These are phyloP conservation scores for Usnea hakonensis DNA, from an alignment of 495 filamentous ascomycete species.

Conservation along the genomic window DNA sequence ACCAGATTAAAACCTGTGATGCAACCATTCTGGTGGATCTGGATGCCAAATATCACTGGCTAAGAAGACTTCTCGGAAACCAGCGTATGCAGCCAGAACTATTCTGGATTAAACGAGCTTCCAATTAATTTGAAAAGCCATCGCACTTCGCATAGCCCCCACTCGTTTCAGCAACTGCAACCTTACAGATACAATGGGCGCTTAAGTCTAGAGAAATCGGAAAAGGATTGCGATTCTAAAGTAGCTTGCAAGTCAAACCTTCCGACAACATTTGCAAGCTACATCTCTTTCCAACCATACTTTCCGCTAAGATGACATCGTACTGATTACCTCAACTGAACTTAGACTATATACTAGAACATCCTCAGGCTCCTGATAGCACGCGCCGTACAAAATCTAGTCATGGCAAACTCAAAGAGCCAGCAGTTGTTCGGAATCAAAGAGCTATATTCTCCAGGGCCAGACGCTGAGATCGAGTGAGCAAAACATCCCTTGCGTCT, in stretches of 20 bases:
- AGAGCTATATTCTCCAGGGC: conserved; percentile 5
- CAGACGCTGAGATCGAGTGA: conserved; percentile 3
- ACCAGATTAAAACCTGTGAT: background rate
- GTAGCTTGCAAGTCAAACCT: too few species aligned
- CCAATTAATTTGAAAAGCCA: background rate
- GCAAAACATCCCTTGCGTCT: background rate
- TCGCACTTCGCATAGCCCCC: background rate
- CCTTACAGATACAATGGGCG: background rate
- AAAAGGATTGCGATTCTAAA: too few species aligned
- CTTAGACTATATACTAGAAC: background rate
- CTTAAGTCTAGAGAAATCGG: background rate
- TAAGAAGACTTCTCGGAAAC: background rate
- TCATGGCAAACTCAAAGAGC: background rate
- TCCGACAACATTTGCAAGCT: too few species aligned
- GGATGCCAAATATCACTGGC: background rate
- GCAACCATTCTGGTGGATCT: background rate
- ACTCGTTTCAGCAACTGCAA: background rate
- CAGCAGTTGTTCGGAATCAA: conserved; percentile 5
- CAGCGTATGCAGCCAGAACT: background rate
- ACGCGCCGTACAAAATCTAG: background rate
- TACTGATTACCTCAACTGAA: too few species aligned
- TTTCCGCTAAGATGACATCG: too few species aligned
- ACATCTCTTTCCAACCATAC: too few species aligned
- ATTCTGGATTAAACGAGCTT: background rate
- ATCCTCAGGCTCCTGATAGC: background rate